Evolutionary conservation across 805 yeast species (phyloP), one percentile per base, ranked within the genome.

Genomic region (Saccharomycopsis lassenensis): DNA sequence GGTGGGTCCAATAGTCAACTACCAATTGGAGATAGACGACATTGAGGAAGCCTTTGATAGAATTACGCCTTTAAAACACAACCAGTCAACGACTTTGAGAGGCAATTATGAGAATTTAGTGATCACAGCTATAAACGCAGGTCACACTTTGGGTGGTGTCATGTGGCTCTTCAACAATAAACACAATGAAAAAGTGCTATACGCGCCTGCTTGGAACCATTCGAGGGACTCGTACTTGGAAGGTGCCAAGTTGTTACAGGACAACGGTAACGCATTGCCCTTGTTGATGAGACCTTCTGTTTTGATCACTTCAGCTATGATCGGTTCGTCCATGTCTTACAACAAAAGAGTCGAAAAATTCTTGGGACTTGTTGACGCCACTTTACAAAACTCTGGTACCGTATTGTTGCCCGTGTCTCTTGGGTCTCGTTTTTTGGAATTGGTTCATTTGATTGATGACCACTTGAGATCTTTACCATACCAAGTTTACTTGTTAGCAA

Each of bases 131-230:
- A 75, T 77, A 47, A 86, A 82, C 54, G 77, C 96, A 0, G 99
- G 99, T 3, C 95, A 84, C 52, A 67, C 94, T 0, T 65, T 91
- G 20, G 99, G 99, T 43, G 97, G 98, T 10, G 74, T 94, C 0
- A 73, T 87, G 31, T 87, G 96, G 96, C 61, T 77, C 24, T 55
- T 89, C 7, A 67, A 70, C 30, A n/a, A n/a, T n/a, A 76, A 77
- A 38, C 75, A 79, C 43, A 70, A 77, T 12, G 96, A 89, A 46
- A 78, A 78, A 44, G 61, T 87, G n/a, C 62, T 89, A 2, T 84
- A 85, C 55, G 94, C 95, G 0, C 86, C 91, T 2, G 74, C 81
- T 30, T 91, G 97, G 97, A 89, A 87, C 54, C 97, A 91, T 52
- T 77, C 96, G 1, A 76, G 75, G 46, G 97, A 89, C 51, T 69